Evolutionary conservation across 305 asterid species (phyloP).

Genomic region (Andrographis paniculata): DNA sequence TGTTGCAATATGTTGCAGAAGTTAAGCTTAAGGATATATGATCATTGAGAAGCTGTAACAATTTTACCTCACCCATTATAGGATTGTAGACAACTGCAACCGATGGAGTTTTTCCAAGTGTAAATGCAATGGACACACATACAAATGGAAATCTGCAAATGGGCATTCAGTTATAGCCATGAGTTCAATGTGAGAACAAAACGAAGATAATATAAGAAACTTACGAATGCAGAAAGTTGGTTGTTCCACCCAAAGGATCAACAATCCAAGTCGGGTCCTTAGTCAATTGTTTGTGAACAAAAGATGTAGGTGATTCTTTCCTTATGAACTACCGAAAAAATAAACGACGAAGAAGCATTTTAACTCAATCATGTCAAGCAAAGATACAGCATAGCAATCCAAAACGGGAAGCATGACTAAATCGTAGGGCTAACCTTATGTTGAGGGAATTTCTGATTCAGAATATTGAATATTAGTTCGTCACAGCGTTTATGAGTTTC

Average conservation of each 20-base stretch:
- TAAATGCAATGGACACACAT: conserved; percentile 89
- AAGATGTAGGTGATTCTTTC: conserved; percentile 93
- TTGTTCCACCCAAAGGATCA: conserved; percentile 97
- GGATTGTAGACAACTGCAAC: conserved; percentile 96
- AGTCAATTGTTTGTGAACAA: conserved; percentile 66
- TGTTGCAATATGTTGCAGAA: not conserved
- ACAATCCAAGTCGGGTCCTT: conserved; percentile 97
- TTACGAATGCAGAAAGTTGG: conserved; percentile 94
- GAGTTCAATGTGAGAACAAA: conserved; percentile 2
- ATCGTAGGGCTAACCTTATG: conserved; percentile 50
- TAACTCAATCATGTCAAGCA: conserved; percentile 10
- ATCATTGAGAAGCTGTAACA: conserved; percentile 1
- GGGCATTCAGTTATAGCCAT: conserved; percentile 16
- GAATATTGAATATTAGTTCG: conserved; percentile 61
- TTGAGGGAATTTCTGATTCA: conserved; percentile 54
- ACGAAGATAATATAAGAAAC: conserved; percentile 15
- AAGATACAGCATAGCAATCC: not conserved
- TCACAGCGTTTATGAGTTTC: conserved; percentile 94
- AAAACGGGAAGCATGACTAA: conserved; percentile 7
- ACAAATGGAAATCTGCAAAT: conserved; percentile 82
- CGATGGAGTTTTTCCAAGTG: conserved; percentile 60
- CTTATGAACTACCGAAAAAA: conserved; percentile 66
- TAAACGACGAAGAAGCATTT: conserved; percentile 10
- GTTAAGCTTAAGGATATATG: not conserved
- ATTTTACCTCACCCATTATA: conserved; percentile 79